These are phyloP conservation scores for Termitomyces sp. DNA, from an alignment of 768 basidiomycete species.

Conservation along the genomic window DNA sequence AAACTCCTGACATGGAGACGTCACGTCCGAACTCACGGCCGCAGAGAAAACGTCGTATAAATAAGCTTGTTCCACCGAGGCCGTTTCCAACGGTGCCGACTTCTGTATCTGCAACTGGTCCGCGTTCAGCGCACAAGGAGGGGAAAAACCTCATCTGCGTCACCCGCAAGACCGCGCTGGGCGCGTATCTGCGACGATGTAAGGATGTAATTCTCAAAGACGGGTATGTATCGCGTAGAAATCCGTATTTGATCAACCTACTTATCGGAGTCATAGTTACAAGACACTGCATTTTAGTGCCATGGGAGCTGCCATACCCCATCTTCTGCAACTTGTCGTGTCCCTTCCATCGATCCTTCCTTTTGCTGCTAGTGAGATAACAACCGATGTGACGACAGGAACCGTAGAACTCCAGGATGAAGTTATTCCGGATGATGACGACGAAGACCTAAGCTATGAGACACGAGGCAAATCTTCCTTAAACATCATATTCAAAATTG, in stretches of 20 bases:
- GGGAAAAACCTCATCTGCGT: constrained; percentile 80
- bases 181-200: constrained; percentile 72
- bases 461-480: constrained; percentile 71
- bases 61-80: constrained; percentile 66
- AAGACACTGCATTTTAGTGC: constrained; percentile 71
- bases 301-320: constrained; percentile 89
- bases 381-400: constrained; percentile 58
- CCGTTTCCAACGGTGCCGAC: constrained; percentile 74
- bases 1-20: not conserved
- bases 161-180: constrained; percentile 70
- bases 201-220: constrained; percentile 67
- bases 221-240: constrained; percentile 40
- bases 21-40: constrained; percentile 6
- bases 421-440: constrained; percentile 67
- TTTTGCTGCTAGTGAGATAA: constrained; percentile 56
- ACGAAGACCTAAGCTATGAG: constrained; percentile 60
- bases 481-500: constrained; percentile 53
- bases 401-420: constrained; percentile 78
- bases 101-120: constrained; percentile 76
- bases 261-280: constrained; percentile 37
- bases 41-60: constrained; percentile 30
- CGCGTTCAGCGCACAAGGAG: constrained; percentile 71
- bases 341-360: constrained; percentile 74
- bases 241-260: not conserved
- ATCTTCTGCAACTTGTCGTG: constrained; percentile 61